Conservation (phyloP, 768 basidiomycete species). For the Leccinum arenicola region DNA sequence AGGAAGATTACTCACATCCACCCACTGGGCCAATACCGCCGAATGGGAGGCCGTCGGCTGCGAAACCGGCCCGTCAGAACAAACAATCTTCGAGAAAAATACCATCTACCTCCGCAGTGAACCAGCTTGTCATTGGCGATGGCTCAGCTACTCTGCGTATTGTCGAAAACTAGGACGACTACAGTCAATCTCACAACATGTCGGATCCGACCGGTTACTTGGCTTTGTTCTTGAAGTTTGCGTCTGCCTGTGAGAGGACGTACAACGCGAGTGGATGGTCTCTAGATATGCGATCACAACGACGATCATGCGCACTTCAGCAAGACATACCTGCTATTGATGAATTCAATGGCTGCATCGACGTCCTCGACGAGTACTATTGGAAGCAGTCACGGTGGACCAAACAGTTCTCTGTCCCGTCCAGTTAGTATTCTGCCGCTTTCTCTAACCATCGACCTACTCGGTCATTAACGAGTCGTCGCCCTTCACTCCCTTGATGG, state of each 20-base stretch:
- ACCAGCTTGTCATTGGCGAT: slow-evolving; percentile 69
- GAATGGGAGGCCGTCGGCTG: slow-evolving; percentile 66
- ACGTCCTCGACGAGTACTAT: slow-evolving; percentile 68
- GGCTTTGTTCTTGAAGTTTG: slow-evolving; percentile 62
- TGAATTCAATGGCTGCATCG: slow-evolving; percentile 68
- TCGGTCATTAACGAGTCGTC: slow-evolving; percentile 78
- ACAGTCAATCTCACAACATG: background rate
- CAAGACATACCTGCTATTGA: slow-evolving; percentile 52
- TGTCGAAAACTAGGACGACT: slow-evolving; percentile 51
- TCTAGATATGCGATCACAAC: slow-evolving; percentile 32
- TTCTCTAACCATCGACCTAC: slow-evolving; percentile 38
- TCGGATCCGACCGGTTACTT: slow-evolving; percentile 1
- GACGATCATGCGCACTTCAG: background rate
- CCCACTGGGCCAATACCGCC: slow-evolving; percentile 57
- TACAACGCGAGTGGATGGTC: slow-evolving; percentile 77
- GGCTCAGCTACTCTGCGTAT: slow-evolving; percentile 69
- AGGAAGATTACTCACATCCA: no score
- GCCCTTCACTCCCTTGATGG: slow-evolving; percentile 57
- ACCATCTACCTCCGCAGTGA: slow-evolving; percentile 50
- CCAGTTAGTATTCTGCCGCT: background rate
- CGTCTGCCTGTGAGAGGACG: slow-evolving; percentile 60
- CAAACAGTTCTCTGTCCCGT: slow-evolving; percentile 70
- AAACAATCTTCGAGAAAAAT: background rate
- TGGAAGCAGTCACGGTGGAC: slow-evolving; percentile 61
- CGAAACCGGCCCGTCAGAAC: background rate